Evolutionary conservation across 495 filamentous ascomycete species (phyloP).

Genomic region (Aspergillus homomorphus): DNA sequence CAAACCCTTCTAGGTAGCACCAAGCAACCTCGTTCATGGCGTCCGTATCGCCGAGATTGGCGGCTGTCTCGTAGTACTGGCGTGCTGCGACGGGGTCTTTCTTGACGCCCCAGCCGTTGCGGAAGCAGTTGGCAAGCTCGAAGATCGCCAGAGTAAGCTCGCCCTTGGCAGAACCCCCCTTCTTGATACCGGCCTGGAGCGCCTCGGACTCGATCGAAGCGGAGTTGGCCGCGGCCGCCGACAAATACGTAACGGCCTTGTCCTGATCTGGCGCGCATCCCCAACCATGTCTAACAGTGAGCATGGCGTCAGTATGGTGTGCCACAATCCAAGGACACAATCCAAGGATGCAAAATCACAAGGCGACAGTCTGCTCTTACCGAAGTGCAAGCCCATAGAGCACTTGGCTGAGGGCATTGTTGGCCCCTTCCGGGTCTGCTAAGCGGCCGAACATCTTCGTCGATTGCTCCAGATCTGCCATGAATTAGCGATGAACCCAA

Average conservation of each 20-base stretch:
- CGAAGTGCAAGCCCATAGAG: constrained; percentile 91
- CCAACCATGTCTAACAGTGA: constrained; percentile 88
- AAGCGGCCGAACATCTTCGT: constrained; percentile 84
- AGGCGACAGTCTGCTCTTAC: constrained; percentile 47
- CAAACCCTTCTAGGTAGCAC: constrained; percentile 95
- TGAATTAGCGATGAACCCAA: constrained; percentile 8
- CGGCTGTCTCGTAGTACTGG: constrained; percentile 95
- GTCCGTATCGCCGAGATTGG: constrained; percentile 92
- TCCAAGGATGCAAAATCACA: constrained; percentile 3
- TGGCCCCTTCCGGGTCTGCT: constrained; percentile 78
- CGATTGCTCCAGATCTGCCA: constrained; percentile 59
- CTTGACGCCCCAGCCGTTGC: constrained; percentile 90
- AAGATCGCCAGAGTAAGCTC: constrained; percentile 98
- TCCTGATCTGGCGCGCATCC: constrained; percentile 70
- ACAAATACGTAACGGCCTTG: constrained; percentile 76
- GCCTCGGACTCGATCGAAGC: constrained; percentile 82
- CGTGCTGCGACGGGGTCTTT: constrained; percentile 86
- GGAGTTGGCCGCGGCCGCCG: constrained; percentile 85
- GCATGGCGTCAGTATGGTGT: neutral
- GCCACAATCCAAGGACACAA: too few species aligned
- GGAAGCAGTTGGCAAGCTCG: constrained; percentile 89
- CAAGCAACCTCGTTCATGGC: constrained; percentile 96
- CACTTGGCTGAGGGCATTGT: constrained; percentile 93
- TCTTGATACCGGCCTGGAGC: constrained; percentile 79
- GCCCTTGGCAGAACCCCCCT: constrained; percentile 91